phyloP scores from a whole-genome alignment of 2,329 filamentous ascomycete species.

The Aspergillus sp. region DNA sequence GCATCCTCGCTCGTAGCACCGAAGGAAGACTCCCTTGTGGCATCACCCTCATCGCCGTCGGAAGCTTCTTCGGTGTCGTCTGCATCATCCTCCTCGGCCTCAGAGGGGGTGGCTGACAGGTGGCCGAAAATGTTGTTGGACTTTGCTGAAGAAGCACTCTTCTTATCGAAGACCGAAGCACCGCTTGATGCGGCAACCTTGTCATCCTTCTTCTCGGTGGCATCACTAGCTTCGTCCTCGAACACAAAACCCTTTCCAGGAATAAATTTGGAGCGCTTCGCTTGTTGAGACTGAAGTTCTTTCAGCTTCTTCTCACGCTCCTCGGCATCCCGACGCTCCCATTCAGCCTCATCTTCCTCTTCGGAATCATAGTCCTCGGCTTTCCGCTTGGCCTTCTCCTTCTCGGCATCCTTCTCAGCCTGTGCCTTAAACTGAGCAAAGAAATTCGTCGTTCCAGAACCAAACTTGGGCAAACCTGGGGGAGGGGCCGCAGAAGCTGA shows the following conservation, averaged over 20 bases:
- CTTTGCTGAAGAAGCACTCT: conserved; percentile 25
- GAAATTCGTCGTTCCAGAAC: conserved; percentile 35
- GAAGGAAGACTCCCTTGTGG: conserved; percentile 17
- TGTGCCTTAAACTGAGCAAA: conserved; percentile 42
- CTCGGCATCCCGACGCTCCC: conserved; percentile 47
- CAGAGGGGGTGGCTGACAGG: conserved; percentile 30
- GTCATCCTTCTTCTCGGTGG: conserved; percentile 21
- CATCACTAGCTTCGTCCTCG: conserved; percentile 22
- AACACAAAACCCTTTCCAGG: conserved; percentile 34
- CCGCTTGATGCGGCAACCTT: conserved; percentile 10
- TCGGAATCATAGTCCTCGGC: conserved; percentile 53
- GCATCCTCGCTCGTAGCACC: conserved; percentile 13
- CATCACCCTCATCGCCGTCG: conserved; percentile 18
- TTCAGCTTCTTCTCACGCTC: conserved; percentile 46
- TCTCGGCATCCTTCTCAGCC: conserved; percentile 41
- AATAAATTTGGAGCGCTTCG: conserved; percentile 31
- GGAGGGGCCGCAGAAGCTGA: conserved; percentile 12
- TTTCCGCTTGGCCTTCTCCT: conserved; percentile 49
- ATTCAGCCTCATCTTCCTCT: conserved; percentile 51
- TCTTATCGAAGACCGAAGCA: conserved; percentile 30
- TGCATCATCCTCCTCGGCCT: conserved; percentile 24
- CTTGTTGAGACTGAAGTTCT: conserved; percentile 38
- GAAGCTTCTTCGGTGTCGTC: conserved; percentile 28
- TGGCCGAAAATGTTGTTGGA: conserved; percentile 39
- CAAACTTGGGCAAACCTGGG: conserved; percentile 34